Base-by-base conservation (phyloP, 2,329 filamentous ascomycete genomes). In the Talaromyces verruculosus region DNA sequence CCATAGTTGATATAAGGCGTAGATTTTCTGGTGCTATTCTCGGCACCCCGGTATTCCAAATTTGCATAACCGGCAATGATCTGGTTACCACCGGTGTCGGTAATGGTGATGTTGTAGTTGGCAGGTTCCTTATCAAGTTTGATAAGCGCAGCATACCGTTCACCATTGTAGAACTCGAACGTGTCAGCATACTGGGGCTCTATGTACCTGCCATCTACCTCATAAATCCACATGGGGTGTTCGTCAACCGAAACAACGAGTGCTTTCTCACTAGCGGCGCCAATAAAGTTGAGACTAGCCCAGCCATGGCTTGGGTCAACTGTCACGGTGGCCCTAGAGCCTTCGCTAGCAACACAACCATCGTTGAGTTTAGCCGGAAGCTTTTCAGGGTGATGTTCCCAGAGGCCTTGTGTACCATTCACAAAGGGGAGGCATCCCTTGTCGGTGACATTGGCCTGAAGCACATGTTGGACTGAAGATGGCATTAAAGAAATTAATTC, bases 71-170 rank as follows among this genome's bases (percentile, higher is more conserved):
- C 86, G 15, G 80, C 79, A 35, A 89, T 79, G 63, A 88, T 80
- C 71, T 89, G 88, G 11, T 83, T 81, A 2, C 80, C 73, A 35
- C 77, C 79, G 15, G 77, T 75, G 17, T 84, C 82, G 30, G 83
- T 82, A 47, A 84, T 77, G 2, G 87, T 85, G 37, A 88, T 82
- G 6, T 82, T 82, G 72, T 85, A 89, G 65, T 83, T 76, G 0
- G 83, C 83, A 0, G 79, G 69, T 1, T 71, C 71, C 47, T 81
- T 78, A 49, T 81, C 74, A 4, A 86, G 75, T 66, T 79, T 78
- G n/a, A 83, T 71, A 61, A 82, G 72, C 15, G 75, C 76, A 0
- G 79, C 77, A 57, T 78, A 76, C 8, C 81, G 76, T 60, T 80
- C 75, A 11, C 81, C 81, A 39, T 74, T 76, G 65, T 68, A 73